phyloP scores from a whole-genome alignment of 83 land plant species.

The Diphasiastrum complanatum region DNA sequence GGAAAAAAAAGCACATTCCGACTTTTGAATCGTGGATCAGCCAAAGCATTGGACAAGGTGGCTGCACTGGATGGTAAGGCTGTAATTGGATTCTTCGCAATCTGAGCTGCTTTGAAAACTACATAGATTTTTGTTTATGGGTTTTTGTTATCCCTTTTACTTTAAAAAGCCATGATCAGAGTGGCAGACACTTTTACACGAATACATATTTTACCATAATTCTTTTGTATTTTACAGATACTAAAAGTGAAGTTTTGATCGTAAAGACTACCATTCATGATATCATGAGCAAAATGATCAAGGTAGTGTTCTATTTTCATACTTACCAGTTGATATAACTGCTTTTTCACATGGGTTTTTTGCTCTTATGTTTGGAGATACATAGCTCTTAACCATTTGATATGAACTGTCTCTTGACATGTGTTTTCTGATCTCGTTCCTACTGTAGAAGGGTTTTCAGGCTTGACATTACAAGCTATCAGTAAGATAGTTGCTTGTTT shows the following conservation, averaged over 20 bases:
- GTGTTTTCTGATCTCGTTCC: no score
- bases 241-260: constrained; percentile 69
- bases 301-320: constrained; percentile 32
- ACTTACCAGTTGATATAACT: neutral
- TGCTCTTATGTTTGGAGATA: no score
- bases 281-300: constrained; percentile 88
- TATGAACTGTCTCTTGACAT: no score
- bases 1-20: constrained; percentile 81
- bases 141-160: no score
- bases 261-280: constrained; percentile 92
- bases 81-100: neutral
- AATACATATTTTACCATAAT: neutral
- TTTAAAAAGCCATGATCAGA: no score
- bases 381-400: no score
- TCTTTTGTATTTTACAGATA: constrained; percentile 39
- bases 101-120: no score
- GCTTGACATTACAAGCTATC: no score
- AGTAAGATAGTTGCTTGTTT: no score
- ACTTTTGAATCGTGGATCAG: constrained; percentile 90
- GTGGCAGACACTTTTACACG: no score
- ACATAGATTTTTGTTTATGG: no score
- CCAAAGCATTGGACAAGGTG: constrained; percentile 97
- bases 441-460: no score
- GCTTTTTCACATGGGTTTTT: neutral
- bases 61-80: constrained; percentile 71